Conservation (phyloP, 768 basidiomycete genomes). For the Steccherinum ochraceum region DNA sequence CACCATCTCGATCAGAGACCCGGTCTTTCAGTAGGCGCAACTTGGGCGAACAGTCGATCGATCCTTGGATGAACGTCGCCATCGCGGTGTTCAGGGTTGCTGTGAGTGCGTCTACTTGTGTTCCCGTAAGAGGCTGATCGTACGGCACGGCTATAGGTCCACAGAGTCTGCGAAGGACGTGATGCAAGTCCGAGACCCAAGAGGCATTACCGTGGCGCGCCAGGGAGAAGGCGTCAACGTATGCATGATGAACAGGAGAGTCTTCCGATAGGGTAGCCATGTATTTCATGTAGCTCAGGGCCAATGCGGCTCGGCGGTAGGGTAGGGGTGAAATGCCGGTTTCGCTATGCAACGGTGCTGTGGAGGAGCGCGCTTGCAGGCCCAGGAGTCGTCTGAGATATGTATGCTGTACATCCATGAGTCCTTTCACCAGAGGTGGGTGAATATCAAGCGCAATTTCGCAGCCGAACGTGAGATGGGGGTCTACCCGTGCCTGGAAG, state of each 20-base stretch:
- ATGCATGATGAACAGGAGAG: no score
- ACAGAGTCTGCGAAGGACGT: not conserved
- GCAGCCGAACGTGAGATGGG: not conserved
- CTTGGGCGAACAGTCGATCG: no score
- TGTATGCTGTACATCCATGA: conserved; percentile 14
- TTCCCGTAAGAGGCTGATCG: no score
- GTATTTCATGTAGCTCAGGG: conserved; percentile 17
- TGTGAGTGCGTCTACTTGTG: no score
- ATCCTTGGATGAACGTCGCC: no score
- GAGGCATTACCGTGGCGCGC: not conserved
- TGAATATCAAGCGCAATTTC: not conserved
- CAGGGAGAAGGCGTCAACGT: not conserved
- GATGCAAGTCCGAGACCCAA: not conserved
- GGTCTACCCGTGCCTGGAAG: conserved; percentile 7
- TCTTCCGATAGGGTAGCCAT: conserved; percentile 1
- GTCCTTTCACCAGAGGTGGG: not conserved
- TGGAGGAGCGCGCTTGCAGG: conserved; percentile 9
- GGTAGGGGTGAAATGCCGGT: conserved; percentile 20
- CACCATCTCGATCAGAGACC: no score
- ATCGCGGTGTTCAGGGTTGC: no score
- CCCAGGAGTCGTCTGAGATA: conserved; percentile 20
- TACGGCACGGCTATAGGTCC: no score
- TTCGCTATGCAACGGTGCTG: conserved; percentile 19
- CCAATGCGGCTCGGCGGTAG: conserved; percentile 12
- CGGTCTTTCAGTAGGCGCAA: no score